Conservation (phyloP, 192 early-diverging fungal genomes). For the Endogone sp. region DNA sequence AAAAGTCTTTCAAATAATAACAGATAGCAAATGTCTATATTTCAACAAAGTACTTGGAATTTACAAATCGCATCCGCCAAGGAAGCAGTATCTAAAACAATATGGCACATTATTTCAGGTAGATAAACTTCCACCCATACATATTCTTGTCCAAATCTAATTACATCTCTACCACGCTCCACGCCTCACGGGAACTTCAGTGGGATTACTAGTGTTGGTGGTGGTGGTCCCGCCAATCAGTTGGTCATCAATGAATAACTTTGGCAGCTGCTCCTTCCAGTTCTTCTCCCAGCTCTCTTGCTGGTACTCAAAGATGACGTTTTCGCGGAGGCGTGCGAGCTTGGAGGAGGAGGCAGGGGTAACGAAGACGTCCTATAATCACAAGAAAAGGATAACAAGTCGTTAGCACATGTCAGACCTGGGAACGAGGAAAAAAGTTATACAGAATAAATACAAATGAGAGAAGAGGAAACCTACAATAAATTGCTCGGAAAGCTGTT, state of each 20-base stretch:
- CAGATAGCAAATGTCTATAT: no score
- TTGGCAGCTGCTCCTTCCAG: conserved; percentile 7
- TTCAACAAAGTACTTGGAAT: no score
- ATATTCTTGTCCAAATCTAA: background rate
- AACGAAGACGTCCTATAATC: conserved; percentile 7
- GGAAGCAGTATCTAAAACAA: no score
- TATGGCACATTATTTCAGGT: no score
- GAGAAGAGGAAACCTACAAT: conserved; percentile 37
- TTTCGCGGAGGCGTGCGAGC: conserved; percentile 10
- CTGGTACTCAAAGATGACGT: conserved; percentile 16
- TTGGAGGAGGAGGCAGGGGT: conserved; percentile 7
- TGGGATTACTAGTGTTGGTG: background rate
- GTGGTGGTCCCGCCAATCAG: no score
- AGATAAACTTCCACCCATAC: no score
- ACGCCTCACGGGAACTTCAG: background rate
- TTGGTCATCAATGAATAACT: conserved; percentile 7
- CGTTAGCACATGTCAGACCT: background rate
- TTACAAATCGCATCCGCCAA: no score
- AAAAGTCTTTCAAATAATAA: no score
- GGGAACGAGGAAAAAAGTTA: background rate
- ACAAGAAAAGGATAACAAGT: background rate
- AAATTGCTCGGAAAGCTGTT: conserved; percentile 61
- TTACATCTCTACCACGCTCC: background rate
- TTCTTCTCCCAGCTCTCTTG: conserved; percentile 7
- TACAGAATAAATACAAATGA: background rate